A percentile compares a stretch with the other conserved stretches of the same genome.
phyloP scores from a whole-genome alignment of 305 asterid genomes.

The Petunia hybrid region DNA sequence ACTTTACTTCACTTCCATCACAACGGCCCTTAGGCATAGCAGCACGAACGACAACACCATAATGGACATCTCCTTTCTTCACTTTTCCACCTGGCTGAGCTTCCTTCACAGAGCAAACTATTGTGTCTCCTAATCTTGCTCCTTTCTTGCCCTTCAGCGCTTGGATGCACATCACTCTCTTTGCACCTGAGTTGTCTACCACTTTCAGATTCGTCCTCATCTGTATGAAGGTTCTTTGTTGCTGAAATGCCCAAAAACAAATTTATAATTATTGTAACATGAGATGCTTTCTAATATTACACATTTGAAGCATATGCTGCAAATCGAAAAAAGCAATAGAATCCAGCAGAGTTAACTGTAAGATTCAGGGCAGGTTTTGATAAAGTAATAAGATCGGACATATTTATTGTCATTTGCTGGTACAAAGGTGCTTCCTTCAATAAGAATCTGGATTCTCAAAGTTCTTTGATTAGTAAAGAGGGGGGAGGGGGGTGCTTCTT shows the following conservation, averaged over 20 bases:
- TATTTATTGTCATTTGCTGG: neutral
- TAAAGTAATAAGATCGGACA: too few relatives aligned
- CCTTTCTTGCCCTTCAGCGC: constrained; percentile 88
- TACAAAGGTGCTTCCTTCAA: neutral
- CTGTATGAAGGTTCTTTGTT: constrained; percentile 84
- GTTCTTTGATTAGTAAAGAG: neutral
- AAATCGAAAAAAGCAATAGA: neutral
- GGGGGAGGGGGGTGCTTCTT: neutral
- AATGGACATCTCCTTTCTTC: constrained; percentile 81
- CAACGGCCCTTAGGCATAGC: constrained; percentile 89
- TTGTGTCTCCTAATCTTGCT: constrained; percentile 85
- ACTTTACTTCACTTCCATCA: constrained; percentile 91
- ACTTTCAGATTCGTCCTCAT: constrained; percentile 89
- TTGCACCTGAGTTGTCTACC: constrained; percentile 91
- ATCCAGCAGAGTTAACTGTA: neutral
- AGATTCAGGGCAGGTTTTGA: neutral
- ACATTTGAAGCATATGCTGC: neutral
- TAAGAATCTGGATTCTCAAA: neutral
- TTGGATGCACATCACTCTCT: constrained; percentile 86
- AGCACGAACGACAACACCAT: constrained; percentile 94
- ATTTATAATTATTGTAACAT: constrained; percentile 22
- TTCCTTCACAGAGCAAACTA: constrained; percentile 85
- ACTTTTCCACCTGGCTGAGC: constrained; percentile 86
- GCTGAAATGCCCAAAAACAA: constrained; percentile 52
- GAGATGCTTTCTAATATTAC: neutral